phyloP scores from a whole-genome alignment of 192 early-diverging fungal species.

The Backusella sp. region DNA sequence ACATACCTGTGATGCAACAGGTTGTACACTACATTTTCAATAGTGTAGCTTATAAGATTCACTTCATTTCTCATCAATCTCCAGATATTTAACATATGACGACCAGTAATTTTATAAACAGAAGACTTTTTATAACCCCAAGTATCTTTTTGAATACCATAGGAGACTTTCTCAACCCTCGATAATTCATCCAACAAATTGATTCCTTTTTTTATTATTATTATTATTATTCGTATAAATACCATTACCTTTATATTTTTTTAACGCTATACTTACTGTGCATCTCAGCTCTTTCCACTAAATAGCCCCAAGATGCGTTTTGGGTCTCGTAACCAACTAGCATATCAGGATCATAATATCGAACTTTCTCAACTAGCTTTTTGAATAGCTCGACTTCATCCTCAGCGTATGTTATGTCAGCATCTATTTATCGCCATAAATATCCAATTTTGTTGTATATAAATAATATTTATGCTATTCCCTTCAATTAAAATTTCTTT shows the following conservation, averaged over 20 bases:
- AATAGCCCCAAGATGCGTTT: constrained; percentile 86
- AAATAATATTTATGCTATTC: not conserved
- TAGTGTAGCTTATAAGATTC: constrained; percentile 72
- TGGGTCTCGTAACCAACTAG: constrained; percentile 88
- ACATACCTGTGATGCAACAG: constrained; percentile 66
- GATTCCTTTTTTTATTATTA: constrained; percentile 19
- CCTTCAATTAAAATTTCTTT: not conserved
- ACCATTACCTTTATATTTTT: not conserved
- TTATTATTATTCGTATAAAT: not conserved
- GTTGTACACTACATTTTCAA: constrained; percentile 73
- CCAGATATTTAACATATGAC: constrained; percentile 91
- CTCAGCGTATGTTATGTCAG: constrained; percentile 38
- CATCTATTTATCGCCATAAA: constrained; percentile 15
- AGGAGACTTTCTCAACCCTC: not conserved
- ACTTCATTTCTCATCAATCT: constrained; percentile 78
- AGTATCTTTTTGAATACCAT: constrained; percentile 16
- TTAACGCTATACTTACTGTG: constrained; percentile 21
- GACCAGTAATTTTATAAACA: constrained; percentile 61
- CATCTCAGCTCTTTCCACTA: constrained; percentile 44
- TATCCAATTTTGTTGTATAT: constrained; percentile 19
- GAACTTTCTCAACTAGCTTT: constrained; percentile 52
- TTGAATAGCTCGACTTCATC: constrained; percentile 64
- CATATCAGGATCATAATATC: constrained; percentile 79
- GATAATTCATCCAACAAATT: constrained; percentile 29
- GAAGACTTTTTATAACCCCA: constrained; percentile 69